These are phyloP conservation scores for Ogataea populi-albae DNA, from an alignment of 805 yeast genomes.

Conservation along the genomic window DNA sequence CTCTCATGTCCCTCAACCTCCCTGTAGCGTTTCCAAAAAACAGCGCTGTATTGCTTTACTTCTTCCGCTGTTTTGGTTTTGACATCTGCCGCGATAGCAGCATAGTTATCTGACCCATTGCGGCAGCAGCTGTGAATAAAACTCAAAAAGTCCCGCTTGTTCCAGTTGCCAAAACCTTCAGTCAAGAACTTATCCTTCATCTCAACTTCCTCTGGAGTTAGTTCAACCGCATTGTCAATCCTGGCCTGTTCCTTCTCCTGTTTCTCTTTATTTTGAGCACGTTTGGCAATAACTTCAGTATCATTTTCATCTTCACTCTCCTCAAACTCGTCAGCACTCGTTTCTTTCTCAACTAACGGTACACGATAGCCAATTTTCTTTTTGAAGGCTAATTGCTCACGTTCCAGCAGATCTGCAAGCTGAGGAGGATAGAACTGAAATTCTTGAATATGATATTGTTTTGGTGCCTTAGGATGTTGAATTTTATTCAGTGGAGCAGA, in stretches of 20 bases:
- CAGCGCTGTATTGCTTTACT: conserved; percentile 53
- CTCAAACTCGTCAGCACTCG: conserved; percentile 48
- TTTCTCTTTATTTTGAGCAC: conserved; percentile 31
- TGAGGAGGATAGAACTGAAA: conserved; percentile 69
- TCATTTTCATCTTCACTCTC: conserved; percentile 33
- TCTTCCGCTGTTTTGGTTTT: conserved; percentile 59
- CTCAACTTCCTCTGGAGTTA: conserved; percentile 59
- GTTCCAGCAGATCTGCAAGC: conserved; percentile 50
- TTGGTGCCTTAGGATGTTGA: conserved; percentile 55
- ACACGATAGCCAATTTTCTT: conserved; percentile 58
- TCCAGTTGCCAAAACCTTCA: conserved; percentile 65
- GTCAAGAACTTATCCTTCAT: conserved; percentile 51
- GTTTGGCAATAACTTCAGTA: conserved; percentile 22
- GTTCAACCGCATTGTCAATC: conserved; percentile 54
- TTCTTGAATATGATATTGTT: conserved; percentile 60
- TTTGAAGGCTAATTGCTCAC: conserved; percentile 64
- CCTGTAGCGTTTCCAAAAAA: conserved; percentile 60
- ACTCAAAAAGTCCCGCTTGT: conserved; percentile 69
- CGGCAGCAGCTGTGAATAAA: conserved; percentile 69
- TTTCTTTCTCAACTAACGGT: conserved; percentile 57
- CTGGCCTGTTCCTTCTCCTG: conserved; percentile 48
- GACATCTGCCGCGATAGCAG: conserved; percentile 50
- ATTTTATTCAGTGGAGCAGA: conserved; percentile 39
- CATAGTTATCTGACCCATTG: conserved; percentile 54
- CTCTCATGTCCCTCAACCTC: conserved; percentile 71